Conservation (phyloP, 257 asterid genomes). For the Gynochthodes officinalis region DNA sequence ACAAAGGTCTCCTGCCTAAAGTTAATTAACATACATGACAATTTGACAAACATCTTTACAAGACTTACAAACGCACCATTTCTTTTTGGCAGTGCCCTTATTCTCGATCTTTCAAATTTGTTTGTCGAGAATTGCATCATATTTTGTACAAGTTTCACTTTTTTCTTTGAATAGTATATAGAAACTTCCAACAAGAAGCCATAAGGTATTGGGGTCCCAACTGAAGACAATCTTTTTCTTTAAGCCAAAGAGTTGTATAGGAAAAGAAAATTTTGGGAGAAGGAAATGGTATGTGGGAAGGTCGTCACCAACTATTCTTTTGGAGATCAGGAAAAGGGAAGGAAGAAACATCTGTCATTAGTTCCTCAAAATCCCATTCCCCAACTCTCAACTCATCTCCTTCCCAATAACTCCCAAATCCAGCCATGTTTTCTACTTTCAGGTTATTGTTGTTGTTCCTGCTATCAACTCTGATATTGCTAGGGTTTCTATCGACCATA, state of each 20-base stretch:
- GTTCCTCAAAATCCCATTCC: slow-evolving; percentile 64
- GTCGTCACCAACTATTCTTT: slow-evolving; percentile 30
- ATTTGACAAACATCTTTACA: slow-evolving; percentile 3
- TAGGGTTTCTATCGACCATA: slow-evolving; percentile 16
- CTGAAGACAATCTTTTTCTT: slow-evolving; percentile 16
- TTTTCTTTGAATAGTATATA: neutral
- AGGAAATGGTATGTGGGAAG: neutral
- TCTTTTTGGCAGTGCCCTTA: neutral
- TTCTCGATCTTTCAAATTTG: slow-evolving; percentile 5
- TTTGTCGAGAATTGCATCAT: slow-evolving; percentile 1
- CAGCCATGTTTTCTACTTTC: slow-evolving; percentile 40
- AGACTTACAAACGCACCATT: slow-evolving; percentile 2
- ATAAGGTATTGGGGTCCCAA: slow-evolving; percentile 9
- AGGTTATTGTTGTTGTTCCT: slow-evolving; percentile 15
- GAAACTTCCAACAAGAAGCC: slow-evolving; percentile 9
- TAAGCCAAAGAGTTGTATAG: slow-evolving; percentile 14
- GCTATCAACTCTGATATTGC: slow-evolving; percentile 12
- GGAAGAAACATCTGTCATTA: slow-evolving; percentile 60
- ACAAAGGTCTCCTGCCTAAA: neutral
- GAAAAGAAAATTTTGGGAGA: neutral
- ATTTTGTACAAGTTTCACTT: neutral
- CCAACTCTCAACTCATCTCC: slow-evolving; percentile 39
- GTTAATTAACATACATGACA: neutral
- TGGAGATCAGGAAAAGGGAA: slow-evolving; percentile 50
- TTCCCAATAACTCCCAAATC: slow-evolving; percentile 49